Conservation (phyloP, 1,284 basidiomycete species). For the Ganoderma multipileum region DNA sequence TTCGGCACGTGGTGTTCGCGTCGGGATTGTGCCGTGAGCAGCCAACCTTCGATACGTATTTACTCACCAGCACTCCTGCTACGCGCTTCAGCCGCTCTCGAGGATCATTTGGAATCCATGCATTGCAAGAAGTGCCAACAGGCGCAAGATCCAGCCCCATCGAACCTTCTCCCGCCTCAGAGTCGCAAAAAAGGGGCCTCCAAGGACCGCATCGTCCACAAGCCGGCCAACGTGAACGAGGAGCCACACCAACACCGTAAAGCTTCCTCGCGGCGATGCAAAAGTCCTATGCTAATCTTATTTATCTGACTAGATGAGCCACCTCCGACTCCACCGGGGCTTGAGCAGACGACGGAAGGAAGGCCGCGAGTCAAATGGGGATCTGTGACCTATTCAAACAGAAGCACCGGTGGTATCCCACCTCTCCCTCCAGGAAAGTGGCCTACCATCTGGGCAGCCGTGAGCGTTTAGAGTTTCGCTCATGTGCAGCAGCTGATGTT, state of each 20-base stretch:
- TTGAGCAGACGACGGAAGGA: neutral
- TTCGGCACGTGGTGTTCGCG: neutral
- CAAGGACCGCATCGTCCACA: neutral
- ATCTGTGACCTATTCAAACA: neutral
- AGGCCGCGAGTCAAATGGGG: neutral
- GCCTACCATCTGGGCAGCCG: slow-evolving; percentile 2
- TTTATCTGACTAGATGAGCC: neutral
- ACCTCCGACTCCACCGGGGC: neutral
- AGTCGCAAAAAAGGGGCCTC: neutral
- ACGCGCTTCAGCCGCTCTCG: neutral
- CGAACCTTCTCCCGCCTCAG: neutral
- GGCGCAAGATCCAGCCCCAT: neutral
- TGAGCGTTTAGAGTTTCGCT: neutral
- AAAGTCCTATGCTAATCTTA: neutral
- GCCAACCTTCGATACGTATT: neutral
- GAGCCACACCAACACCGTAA: neutral
- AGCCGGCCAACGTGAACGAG: neutral
- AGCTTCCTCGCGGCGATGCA: neutral
- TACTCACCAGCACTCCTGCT: neutral
- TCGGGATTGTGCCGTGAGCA: neutral
- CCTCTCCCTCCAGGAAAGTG: neutral
- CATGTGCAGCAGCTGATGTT: neutral
- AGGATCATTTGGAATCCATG: neutral
- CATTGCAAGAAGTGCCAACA: neutral
- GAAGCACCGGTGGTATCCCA: too few species aligned